phyloP scores from a whole-genome alignment of 2,329 filamentous ascomycete species.

The Tolypocladium guangdongense region DNA sequence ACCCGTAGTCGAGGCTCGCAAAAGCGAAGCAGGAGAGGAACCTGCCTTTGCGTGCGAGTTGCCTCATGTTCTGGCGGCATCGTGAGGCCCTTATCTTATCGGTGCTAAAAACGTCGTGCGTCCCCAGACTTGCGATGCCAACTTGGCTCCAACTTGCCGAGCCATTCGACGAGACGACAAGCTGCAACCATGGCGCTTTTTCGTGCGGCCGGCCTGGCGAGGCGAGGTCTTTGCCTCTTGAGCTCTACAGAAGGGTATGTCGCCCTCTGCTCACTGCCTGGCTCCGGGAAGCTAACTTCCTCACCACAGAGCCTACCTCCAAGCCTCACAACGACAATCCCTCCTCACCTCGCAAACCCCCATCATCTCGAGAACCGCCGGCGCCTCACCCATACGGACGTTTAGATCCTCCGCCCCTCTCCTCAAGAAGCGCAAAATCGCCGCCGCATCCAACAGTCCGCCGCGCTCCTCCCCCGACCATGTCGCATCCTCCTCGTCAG shows the following conservation, averaged over 20 bases:
- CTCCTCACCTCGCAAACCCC: not conserved
- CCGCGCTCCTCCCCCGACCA: slow-evolving; percentile 6
- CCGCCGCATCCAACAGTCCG: slow-evolving; percentile 18
- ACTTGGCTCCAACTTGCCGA: not conserved
- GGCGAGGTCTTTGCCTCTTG: slow-evolving; percentile 12
- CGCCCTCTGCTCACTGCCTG: no score
- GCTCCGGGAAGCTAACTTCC: no score
- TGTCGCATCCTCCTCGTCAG: slow-evolving; percentile 11
- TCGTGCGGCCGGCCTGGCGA: slow-evolving; percentile 4
- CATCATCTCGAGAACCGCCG: slow-evolving; percentile 1
- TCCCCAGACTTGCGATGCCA: not conserved
- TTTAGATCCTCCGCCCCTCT: slow-evolving; percentile 19
- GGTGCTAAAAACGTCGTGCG: not conserved
- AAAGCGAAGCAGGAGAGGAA: no score
- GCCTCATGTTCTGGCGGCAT: no score
- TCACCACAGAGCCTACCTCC: not conserved
- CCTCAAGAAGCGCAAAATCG: slow-evolving; percentile 28
- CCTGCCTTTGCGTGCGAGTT: no score
- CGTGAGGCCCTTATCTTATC: not conserved
- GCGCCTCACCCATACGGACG: slow-evolving; percentile 3
- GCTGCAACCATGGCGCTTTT: not conserved
- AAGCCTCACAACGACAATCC: not conserved
- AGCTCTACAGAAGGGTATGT: slow-evolving; percentile 12
- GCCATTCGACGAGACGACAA: not conserved
- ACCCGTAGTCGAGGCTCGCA: no score